phyloP scores from a whole-genome alignment of 345 rosid species.

The Salix brachista region DNA sequence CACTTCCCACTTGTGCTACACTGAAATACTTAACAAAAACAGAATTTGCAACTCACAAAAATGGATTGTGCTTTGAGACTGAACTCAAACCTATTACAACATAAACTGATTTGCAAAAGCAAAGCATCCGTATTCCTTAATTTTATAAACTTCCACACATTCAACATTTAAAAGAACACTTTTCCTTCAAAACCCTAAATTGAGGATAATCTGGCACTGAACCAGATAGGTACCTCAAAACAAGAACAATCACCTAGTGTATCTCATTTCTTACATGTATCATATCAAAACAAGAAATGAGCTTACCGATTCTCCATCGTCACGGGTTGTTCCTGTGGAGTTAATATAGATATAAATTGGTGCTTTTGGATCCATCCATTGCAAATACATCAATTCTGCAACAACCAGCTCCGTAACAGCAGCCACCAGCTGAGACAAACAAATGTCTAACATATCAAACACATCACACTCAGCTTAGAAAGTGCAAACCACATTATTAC shows the following conservation, averaged over 20 bases:
- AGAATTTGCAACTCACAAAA: not conserved
- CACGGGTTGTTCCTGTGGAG: constrained; percentile 89
- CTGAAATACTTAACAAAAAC: too few relatives aligned
- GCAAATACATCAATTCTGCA: constrained; percentile 78
- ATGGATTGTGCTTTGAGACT: not conserved
- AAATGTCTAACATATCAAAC: constrained; percentile 11
- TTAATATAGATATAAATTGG: constrained; percentile 77
- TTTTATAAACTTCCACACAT: not conserved
- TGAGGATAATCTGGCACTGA: not conserved
- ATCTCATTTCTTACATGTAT: not conserved
- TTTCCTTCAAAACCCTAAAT: not conserved
- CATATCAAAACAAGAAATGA: not conserved
- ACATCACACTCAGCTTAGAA: not conserved
- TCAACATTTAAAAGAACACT: not conserved
- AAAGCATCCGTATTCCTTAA: not conserved
- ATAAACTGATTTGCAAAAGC: not conserved
- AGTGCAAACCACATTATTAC: too few relatives aligned
- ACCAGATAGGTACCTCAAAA: not conserved
- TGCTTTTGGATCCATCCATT: constrained; percentile 63
- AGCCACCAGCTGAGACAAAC: constrained; percentile 65
- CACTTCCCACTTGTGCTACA: not conserved
- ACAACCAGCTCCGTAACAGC: constrained; percentile 78
- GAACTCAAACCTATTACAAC: not conserved
- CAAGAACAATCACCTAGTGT: not conserved
- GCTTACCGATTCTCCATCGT: constrained; percentile 82